Conservation (phyloP, 495 filamentous ascomycete species). For the Annulohypoxylon bovei region DNA sequence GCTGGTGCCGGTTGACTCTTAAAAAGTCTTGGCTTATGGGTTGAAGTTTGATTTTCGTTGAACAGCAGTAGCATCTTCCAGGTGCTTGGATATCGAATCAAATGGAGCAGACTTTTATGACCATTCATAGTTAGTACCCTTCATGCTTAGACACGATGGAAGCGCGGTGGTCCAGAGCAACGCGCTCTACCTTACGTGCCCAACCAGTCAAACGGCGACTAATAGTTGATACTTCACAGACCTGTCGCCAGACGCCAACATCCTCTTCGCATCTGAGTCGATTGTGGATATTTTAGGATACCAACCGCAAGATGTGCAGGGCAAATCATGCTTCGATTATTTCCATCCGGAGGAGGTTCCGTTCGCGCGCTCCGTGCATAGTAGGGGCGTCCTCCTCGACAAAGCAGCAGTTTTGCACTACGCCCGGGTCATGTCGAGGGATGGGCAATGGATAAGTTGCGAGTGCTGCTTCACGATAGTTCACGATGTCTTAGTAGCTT, state of each 20-base stretch:
- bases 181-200: conserved; percentile 17
- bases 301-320: conserved; percentile 75
- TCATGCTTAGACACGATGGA: conserved; percentile 17
- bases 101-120: conserved; percentile 95
- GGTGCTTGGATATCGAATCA: conserved; percentile 45
- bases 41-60: conserved; percentile 39
- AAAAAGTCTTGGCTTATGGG: conserved; percentile 41
- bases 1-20: conserved; percentile 40
- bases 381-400: conserved; percentile 77
- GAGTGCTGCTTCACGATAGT: conserved; percentile 92
- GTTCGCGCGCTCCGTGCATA: conserved; percentile 77
- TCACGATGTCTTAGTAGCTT: conserved; percentile 85
- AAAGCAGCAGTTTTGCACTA: conserved; percentile 88
- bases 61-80: conserved; percentile 43
- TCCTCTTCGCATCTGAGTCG: conserved; percentile 86
- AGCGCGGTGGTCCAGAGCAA: conserved; percentile 4
- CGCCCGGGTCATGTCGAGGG: conserved; percentile 72
- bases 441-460: conserved; percentile 81
- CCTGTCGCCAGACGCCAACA: conserved; percentile 77
- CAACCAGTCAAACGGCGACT: conserved; percentile 27
- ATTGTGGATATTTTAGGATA: conserved; percentile 86
- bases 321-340: conserved; percentile 84
- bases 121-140: conserved; percentile 80
- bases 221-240: conserved; percentile 59
- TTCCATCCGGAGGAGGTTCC: conserved; percentile 86